Evolutionary conservation across 192 early-diverging fungal species (phyloP).

Genomic region (Martensiomyces pterosporus): DNA sequence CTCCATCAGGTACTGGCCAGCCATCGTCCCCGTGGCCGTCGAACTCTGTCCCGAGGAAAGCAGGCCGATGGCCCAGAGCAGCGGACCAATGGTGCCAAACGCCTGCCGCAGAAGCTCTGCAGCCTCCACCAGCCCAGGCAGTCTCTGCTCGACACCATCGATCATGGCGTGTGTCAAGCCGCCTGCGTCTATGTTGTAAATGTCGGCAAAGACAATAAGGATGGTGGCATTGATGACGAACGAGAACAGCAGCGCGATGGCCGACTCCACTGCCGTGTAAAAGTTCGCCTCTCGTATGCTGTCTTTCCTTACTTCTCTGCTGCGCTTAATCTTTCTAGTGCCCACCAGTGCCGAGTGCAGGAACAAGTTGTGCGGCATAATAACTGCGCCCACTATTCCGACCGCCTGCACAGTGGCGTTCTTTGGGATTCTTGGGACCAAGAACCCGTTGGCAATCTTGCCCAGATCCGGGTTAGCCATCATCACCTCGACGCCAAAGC

Average conservation of each 20-base stretch:
- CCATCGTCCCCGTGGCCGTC: slow-evolving; percentile 87
- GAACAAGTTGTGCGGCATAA: slow-evolving; percentile 92
- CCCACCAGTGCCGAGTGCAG: slow-evolving; percentile 79
- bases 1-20: slow-evolving; percentile 86
- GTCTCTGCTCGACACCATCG: slow-evolving; percentile 31
- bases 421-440: slow-evolving; percentile 54
- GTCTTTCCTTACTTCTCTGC: slow-evolving; percentile 23
- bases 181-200: slow-evolving; percentile 23
- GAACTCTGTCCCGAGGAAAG: slow-evolving; percentile 79
- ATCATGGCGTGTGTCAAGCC: too few species aligned
- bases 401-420: slow-evolving; percentile 61
- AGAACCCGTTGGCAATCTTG: slow-evolving; percentile 52
- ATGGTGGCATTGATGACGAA: slow-evolving; percentile 67
- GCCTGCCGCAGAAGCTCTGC: slow-evolving; percentile 53
- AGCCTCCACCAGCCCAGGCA: slow-evolving; percentile 63
- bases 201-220: slow-evolving; percentile 61
- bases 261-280: slow-evolving; percentile 64
- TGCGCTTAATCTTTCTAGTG: slow-evolving; percentile 49
- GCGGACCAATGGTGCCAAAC: slow-evolving; percentile 58
- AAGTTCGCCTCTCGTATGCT: slow-evolving; percentile 67
- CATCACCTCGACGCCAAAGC: slow-evolving; percentile 71
- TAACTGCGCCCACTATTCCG: slow-evolving; percentile 63
- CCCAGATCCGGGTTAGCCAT: slow-evolving; percentile 49
- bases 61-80: slow-evolving; percentile 80
- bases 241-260: slow-evolving; percentile 57